Base-by-base conservation (phyloP, 352 stramenopile genomes). In the Globisporangium viniferum region DNA sequence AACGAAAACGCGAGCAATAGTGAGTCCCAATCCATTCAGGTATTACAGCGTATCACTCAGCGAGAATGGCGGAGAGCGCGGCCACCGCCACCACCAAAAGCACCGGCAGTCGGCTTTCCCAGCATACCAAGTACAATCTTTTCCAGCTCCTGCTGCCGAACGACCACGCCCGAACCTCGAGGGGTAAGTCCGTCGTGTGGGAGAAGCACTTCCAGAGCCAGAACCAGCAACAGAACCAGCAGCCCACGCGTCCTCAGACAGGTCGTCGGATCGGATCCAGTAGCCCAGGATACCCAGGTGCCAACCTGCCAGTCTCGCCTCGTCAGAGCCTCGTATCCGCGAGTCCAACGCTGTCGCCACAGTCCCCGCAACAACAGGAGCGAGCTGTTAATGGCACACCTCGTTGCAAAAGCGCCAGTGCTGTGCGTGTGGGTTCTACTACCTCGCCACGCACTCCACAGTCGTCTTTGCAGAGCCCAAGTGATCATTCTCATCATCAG, bases 101-200 rank as follows among this genome's bases (percentile, higher is more conserved):
- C 44, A 24, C 24, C 24, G 24, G 24, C 24, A 24, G 24, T 24
- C 20, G 44, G 18, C 44, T 51, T 3, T 51, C 44, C 54, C 41
- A 57, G 64, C 58, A 67, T 14, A 6, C 3, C 7, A 59, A 33
- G 31, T 55, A 57, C 48, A 73, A 81, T 51, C 69, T 77, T 24
- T 76, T 72, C 33, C 67, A 78, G 36, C 62, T 87, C 14, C 74
- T 86, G 14, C 46, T 86, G 54, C 71, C 79, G 12, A 79, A 74
- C 49, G 72, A 72, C 12, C 73, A 82, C 27, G 46, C 66, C 0
- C 76, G 70, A 3, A 53, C 78, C 18, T 22, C 54, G 2, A 78
- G 70, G 58, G 76, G 80, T 22, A 73, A 73, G 41, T 65, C 80
- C 0, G 56, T 66, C 1, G 65, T 83, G 22, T 76, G 80, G 71